Evolutionary conservation across 2,329 filamentous ascomycete species (phyloP), one percentile per base, ranked within the genome.

Genomic region (Fonsecaea pugnacius): DNA sequence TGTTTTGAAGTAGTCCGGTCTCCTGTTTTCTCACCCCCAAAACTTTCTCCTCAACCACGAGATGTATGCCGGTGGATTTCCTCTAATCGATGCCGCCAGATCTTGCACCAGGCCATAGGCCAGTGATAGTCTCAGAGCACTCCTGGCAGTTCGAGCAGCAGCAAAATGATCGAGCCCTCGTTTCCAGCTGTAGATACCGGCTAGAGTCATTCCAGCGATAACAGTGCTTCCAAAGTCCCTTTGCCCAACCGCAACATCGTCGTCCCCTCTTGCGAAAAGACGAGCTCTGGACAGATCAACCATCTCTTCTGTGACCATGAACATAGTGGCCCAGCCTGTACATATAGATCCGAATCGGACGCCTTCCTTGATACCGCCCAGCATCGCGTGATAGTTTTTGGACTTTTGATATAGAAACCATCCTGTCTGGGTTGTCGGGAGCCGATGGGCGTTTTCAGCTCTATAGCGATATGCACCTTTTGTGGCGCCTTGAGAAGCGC

Each of bases 391-490:
- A 80, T 99, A 98, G 78, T 96, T 98, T 78, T 98, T 98, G 75
- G 88, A 91, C 79, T 97, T 97, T 82, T 98, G 94, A 78, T 99
- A 99, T n/a, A 98, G 85, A 75, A 94, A 99, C 95, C 95, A 99
- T 18, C 92, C 94, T 1, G 88, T 87, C 30, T 91, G 88, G 1
- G 89, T 89, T 3, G 86, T 88, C 21, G 95, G 95, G 67, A 97
- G 87, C 70, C 94, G 91, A 82, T 99, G 95, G 0, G 95, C 92
- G 75, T 99, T 96, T 78, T 99, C 95, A 65, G 95, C 95, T 61
- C 94, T 89, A 80, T 97, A 99, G 43, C 90, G 89, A 63, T 96
- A 83, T 58, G 90, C 89, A 0, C 91, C 86, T 74, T 85, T 87
- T 73, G 88, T 88, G 64, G 88, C 88, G 27, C 91, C 92, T 62